Base-by-base conservation (phyloP, 2,329 filamentous ascomycete species). In the Penicillium digitatum region DNA sequence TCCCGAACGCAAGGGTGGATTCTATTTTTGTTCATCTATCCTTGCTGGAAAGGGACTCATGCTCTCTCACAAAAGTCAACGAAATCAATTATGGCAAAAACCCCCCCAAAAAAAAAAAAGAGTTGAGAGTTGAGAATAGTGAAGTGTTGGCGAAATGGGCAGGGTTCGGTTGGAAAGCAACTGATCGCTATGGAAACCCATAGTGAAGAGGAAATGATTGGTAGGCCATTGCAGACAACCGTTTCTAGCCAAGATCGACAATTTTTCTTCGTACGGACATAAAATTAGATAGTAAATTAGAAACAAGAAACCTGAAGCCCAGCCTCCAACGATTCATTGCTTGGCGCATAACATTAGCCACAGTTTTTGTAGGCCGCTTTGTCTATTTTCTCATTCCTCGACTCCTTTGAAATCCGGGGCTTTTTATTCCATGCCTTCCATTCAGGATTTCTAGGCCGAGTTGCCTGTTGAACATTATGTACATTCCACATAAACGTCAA, bases 401-500 rank as follows among this genome's bases (percentile, higher is more conserved):
- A 56, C 49, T 24, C 40, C 24, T 47, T 55, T 18, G 39, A 52
- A 50, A 58, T 59, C 51, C 51, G 47, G 57, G 52, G 52, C 49
- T 14, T 47, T 47, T 22, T 26, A 40, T 62, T 57, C 55, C 54
- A 64, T 64, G 62, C 48, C 50, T 62, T 58, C 54, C 32, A 46
- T 51, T 32, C 37, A 34, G 46, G 29, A 58, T 61, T 49, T 56
- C 43, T 60, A 60, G 56, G 59, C 53, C 54, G 43, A 45, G 35
- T 43, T 57, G 55, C 54, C 55, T 60, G 56, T 52, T 26, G 54
- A 22, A 27, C 52, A 59, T 48, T 47, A 65, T 65, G 63, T 65
- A 65, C 38, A 62, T 65, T 55, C 62, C 59, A 43, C 57, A 58
- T 39, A 65, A 65, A 56, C 57, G 62, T 27, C 55, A 35, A 20